Evolutionary conservation across 2,329 filamentous ascomycete species (phyloP).

Genomic region (Cladosporium halotolerans): DNA sequence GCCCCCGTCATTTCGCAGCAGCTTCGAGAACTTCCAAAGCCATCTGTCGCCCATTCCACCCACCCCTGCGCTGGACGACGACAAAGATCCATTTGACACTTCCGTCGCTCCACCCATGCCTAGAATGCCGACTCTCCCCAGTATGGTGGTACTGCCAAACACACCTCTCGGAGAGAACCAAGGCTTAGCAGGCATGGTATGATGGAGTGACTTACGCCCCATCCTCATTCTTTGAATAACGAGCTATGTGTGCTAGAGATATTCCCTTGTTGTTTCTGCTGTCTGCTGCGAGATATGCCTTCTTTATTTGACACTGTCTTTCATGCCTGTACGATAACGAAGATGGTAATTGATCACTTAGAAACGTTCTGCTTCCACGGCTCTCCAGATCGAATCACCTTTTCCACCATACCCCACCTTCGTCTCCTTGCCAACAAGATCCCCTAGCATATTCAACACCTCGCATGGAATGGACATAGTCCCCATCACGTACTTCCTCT

Average conservation of each 20-base stretch:
- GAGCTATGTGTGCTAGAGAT: no score
- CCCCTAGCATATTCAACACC: neutral
- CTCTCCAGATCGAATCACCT: neutral
- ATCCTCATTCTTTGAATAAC: no score
- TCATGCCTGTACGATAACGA: no score
- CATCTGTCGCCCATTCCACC: constrained; percentile 36
- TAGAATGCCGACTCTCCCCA: constrained; percentile 16
- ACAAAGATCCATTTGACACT: constrained; percentile 34
- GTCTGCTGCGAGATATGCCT: no score
- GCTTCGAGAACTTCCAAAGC: constrained; percentile 19
- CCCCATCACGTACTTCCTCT: neutral
- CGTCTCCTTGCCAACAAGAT: neutral
- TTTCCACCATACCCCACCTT: neutral
- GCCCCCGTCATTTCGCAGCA: constrained; percentile 20
- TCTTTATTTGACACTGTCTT: no score
- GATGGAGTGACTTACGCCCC: neutral
- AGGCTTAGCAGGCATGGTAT: neutral
- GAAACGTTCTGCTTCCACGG: neutral
- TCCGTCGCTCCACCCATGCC: constrained; percentile 19
- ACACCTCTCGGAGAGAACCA: neutral
- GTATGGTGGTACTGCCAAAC: neutral
- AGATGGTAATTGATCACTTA: neutral
- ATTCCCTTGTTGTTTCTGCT: no score
- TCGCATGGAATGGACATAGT: neutral
- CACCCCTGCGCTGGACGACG: constrained; percentile 32